Evolutionary conservation across 768 basidiomycete species (phyloP), one percentile per base, ranked within the genome.

Genomic region (Mycena albidolilacea): DNA sequence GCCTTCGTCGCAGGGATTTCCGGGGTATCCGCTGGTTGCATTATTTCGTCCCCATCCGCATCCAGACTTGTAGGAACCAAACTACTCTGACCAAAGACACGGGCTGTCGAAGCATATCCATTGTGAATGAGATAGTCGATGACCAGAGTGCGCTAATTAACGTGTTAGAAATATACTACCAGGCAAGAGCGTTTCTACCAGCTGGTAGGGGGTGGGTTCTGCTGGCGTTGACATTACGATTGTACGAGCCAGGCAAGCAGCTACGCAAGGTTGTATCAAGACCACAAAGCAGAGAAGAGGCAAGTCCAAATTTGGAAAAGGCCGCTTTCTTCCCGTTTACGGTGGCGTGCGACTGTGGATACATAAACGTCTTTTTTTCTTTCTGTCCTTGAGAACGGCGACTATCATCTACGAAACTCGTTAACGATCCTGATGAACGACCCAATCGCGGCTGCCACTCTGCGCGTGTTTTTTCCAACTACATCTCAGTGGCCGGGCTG

Each of bases 51-150:
- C 35, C 92, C 93, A 78, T 95, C 93, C 17, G 87, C 87, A 76
- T 94, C 91, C 30, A 92, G 84, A 58, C 59, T 59, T 5, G 90
- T 90, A 65, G 86, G 86, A 21, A 91, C 84, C 9, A 89, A 84
- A 70, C 90, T 92, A 64, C 94, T 92, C 52, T 85, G 83, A 8
- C 87, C 85, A 73, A 96, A 94, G 0, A 90, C 91, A 43, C 86
- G 85, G 3, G 93, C 93, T 0, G 95, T 94, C 48, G 83, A 83
- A n/a, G 90, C 88, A 80, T 91, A 94, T 70, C 92, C 92, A 50
- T 89, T 87, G 77, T 95, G 93, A 67, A 89, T 89, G 1, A 96
- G 88, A 78, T 95, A 96, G 76, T 94, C 91, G 46, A 96, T 84
- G 17, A 96, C 91, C 58, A 96, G 82, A 19, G 87, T 80, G 55